Evolutionary conservation across 1,284 basidiomycete species (phyloP).

Genomic region (Puccinia brachypodii): DNA sequence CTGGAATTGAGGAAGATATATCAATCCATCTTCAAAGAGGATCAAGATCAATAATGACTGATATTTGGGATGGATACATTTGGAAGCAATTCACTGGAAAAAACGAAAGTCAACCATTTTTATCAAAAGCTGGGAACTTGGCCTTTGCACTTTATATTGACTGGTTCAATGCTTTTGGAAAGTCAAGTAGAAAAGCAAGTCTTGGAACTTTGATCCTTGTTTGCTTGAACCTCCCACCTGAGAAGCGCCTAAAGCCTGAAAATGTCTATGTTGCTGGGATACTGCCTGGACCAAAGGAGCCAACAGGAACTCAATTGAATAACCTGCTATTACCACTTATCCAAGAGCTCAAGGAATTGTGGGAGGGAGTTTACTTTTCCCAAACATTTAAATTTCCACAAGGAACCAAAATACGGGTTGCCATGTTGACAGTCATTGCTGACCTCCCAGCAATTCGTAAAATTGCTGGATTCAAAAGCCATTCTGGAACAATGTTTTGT

Average conservation of each 20-base stretch:
- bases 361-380: conserved; percentile 49
- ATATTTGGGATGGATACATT: conserved; percentile 24
- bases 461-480: background rate
- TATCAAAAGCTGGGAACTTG: conserved; percentile 15
- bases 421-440: background rate
- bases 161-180: conserved; percentile 29
- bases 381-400: conserved; percentile 6
- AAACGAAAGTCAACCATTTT: background rate
- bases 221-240: conserved; percentile 33
- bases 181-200: background rate
- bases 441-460: background rate
- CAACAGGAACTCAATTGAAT: conserved; percentile 10
- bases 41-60: background rate
- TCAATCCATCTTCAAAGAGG: background rate
- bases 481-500: conserved; percentile 8
- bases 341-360: conserved; percentile 46
- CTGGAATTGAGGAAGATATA: background rate
- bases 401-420: background rate
- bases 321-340: conserved; percentile 25
- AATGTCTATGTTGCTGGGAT: conserved; percentile 33
- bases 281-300: conserved; percentile 26
- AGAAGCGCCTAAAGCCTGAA: conserved; percentile 16
- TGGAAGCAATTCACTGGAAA: background rate
- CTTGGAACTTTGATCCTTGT: conserved; percentile 12
- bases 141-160: conserved; percentile 33